Evolutionary conservation across 139 green algal genomes (phyloP), one percentile per base, ranked within the genome.

Genomic region (Eudorina sp.): DNA sequence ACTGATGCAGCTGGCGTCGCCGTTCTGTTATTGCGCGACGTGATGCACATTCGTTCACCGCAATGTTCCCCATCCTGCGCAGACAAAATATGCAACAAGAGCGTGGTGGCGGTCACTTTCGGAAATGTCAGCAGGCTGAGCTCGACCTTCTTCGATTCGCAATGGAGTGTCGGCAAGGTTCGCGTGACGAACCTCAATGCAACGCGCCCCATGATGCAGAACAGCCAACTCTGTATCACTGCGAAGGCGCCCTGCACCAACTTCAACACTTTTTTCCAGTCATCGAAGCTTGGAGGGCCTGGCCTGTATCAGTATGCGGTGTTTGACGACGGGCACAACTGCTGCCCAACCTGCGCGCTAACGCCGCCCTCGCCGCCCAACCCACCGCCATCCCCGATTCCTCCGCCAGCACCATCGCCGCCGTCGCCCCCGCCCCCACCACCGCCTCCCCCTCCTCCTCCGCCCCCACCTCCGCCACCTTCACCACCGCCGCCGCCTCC

Each of bases 41-140:
- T n/a, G n/a, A n/a, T n/a, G n/a, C n/a, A n/a, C n/a, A n/a, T n/a
- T n/a, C n/a, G n/a, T n/a, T n/a, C n/a, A n/a, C n/a, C n/a, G n/a
- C n/a, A n/a, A n/a, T n/a, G n/a, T n/a, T n/a, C n/a, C n/a, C n/a
- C n/a, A n/a, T n/a, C n/a, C n/a, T n/a, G 34, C 66, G 45, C 81
- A 87, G 81, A 87, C 19, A 87, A 87, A 41, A 51, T 36, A 1
- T 87, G 81, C 81, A 79, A 55, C 31, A 75, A 87, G 43, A 41
- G 58, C 31, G 34, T 87, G 2, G 31, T 21, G 6, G 81, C 45
- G 0, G 66, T 66, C 3, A 87, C 81, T 9, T 87, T 87, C 18
- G 62, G 45, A 6, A 60, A 60, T 45, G 45, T 68, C 5, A 76
- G 13, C 62, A 69, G 14, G 45, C 40, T 66, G 16, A 36, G n/a